These are phyloP conservation scores for Eragrostis curvula DNA, from an alignment of 176 grass and related monocot species.

Conservation along the genomic window DNA sequence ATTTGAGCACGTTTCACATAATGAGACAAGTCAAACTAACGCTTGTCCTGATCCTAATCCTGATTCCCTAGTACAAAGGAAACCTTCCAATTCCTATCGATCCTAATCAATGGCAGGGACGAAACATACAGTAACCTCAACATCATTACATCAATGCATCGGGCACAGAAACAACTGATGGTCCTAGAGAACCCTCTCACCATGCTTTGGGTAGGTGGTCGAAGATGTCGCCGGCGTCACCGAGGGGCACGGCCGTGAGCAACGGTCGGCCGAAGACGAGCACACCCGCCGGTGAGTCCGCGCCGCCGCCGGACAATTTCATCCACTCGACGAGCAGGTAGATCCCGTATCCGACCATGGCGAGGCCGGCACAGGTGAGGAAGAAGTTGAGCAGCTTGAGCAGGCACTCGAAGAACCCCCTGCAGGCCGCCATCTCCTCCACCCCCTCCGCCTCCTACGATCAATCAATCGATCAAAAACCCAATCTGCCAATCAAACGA, in stretches of 20 bases:
- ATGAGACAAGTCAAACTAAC: not conserved
- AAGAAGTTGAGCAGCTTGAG: conserved; percentile 89
- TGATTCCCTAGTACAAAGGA: not conserved
- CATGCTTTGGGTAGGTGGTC: conserved; percentile 92
- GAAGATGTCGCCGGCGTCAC: conserved; percentile 55
- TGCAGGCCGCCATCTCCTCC: conserved; percentile 67
- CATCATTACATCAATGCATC: conserved; percentile 7
- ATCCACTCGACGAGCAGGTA: conserved; percentile 79
- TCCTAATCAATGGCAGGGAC: not conserved
- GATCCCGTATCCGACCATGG: conserved; percentile 80
- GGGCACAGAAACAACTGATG: not conserved
- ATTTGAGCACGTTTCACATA: not conserved
- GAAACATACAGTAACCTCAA: conserved; percentile 4
- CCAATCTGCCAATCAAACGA: conserved; percentile 17
- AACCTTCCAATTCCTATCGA: not conserved
- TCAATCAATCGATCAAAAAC: not conserved
- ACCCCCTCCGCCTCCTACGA: not conserved
- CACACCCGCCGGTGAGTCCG: conserved; percentile 43
- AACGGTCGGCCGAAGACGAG: conserved; percentile 68
- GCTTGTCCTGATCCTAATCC: not conserved
- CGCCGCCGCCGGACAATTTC: conserved; percentile 44
- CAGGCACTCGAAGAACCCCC: conserved; percentile 77
- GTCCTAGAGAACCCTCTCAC: conserved; percentile 43
- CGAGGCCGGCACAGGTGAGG: conserved; percentile 71
- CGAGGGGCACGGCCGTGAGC: conserved; percentile 63